Base-by-base conservation (phyloP, 768 basidiomycete genomes). In the Cytidiella melzeri region DNA sequence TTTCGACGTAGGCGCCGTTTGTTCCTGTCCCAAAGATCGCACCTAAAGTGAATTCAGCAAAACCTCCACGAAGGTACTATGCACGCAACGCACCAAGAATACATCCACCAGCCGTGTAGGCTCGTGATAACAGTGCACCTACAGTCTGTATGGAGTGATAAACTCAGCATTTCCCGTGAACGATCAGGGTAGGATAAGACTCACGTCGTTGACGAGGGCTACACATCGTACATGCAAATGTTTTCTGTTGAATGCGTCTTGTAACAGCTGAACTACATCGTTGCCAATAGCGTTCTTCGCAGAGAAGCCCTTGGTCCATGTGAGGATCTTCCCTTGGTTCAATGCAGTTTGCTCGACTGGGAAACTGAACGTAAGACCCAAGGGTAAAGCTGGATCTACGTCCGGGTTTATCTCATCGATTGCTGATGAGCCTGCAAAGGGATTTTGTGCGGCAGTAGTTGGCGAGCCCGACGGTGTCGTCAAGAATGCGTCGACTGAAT, bases 21-120 rank as follows among this genome's bases (percentile, higher is more conserved):
- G 96, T 98, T 15, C 96, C 96, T 0, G 96, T 99, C 21, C 96
- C 96, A 63, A 98, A 98, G 60, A 98, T 98, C 47, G 86, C 86
- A 41, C 86, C 61, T 64, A 40, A 15, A 41, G n/a, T n/a, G n/a
- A n/a, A n/a, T n/a, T n/a, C n/a, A n/a, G n/a, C n/a, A n/a, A n/a
- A n/a, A n/a, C n/a, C n/a, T n/a, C n/a, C n/a, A n/a, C n/a, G n/a
- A n/a, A n/a, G n/a, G n/a, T n/a, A n/a, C n/a, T n/a, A n/a, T n/a
- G n/a, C n/a, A 45, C 26, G 38, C 10, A 7, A 54, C 64, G 39
- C 52, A 63, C 64, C 88, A 27, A 94, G 78, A 13, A 92, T 72
- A 59, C 91, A 95, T 5, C 88, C 88, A 18, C 96, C 96, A 3
- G 83, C 79, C n/a, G 87, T 88, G 64, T 99, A 99, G 7, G 93